phyloP scores from a whole-genome alignment of 2,329 filamentous ascomycete species.

The Colletotrichum sp. region DNA sequence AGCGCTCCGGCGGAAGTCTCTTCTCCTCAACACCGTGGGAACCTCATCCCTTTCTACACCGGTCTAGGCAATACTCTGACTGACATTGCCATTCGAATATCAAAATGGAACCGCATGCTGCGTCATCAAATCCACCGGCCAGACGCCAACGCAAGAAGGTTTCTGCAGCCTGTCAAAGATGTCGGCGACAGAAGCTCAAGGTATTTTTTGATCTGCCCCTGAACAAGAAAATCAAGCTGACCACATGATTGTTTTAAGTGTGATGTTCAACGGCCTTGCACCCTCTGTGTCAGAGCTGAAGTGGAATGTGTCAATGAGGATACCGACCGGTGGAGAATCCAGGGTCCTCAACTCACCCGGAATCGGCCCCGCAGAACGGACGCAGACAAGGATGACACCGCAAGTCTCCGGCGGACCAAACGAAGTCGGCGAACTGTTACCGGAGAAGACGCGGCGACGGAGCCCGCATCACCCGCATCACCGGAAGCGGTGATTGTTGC shows the following conservation, averaged over 20 bases:
- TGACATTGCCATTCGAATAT: neutral
- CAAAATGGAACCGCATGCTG: neutral
- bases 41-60: neutral
- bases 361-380: neutral
- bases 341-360: neutral
- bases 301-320: neutral
- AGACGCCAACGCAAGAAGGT: neutral
- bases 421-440: neutral
- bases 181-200: neutral
- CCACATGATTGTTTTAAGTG: neutral
- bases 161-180: neutral
- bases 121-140: neutral
- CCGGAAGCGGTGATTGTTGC: neutral
- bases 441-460: neutral
- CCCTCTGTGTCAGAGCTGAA: neutral
- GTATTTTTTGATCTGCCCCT: neutral
- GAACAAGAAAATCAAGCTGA: neutral
- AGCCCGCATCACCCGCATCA: neutral
- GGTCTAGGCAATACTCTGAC: neutral
- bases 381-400: neutral
- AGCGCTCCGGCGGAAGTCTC: neutral
- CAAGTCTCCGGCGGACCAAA: neutral
- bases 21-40: neutral
- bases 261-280: neutral
- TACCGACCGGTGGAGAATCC: neutral